A percentile compares a stretch with the other conserved stretches of the same genome.
Evolutionary conservation across 768 basidiomycete genomes (phyloP).

Genomic region (Amanita pseudoporphyria): DNA sequence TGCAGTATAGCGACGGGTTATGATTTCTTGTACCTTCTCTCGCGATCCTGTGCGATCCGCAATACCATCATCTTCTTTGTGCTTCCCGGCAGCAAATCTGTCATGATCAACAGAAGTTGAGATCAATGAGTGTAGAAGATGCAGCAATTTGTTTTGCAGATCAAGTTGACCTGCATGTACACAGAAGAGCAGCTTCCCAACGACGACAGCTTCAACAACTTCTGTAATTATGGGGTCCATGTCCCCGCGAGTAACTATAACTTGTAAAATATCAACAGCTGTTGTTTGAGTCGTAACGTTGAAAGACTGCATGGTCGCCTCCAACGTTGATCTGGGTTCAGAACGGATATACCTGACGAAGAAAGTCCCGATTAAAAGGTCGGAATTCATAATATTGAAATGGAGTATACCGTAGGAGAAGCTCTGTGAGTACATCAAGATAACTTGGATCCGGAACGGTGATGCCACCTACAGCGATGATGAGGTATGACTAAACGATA

Average conservation of each 20-base stretch:
- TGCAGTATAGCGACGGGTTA: slow-evolving; percentile 32
- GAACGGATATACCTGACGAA: slow-evolving; percentile 60
- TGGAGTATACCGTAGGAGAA: slow-evolving; percentile 53
- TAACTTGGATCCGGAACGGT: slow-evolving; percentile 53
- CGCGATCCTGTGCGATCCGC: slow-evolving; percentile 24
- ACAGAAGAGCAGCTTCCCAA: slow-evolving; percentile 66
- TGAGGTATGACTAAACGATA: slow-evolving; percentile 6
- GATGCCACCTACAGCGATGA: slow-evolving; percentile 22
- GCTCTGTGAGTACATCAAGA: slow-evolving; percentile 64
- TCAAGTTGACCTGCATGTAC: slow-evolving; percentile 66
- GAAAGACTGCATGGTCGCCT: slow-evolving; percentile 43
- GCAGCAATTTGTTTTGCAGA: slow-evolving; percentile 88
- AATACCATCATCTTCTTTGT: slow-evolving; percentile 21
- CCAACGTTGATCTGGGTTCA: slow-evolving; percentile 48
- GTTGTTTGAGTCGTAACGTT: slow-evolving; percentile 65
- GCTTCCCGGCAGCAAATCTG: slow-evolving; percentile 14
- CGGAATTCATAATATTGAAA: slow-evolving; percentile 10
- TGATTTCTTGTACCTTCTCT: slow-evolving; percentile 22
- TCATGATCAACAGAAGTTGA: slow-evolving; percentile 26
- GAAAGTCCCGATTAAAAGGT: neutral
- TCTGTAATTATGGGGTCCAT: slow-evolving; percentile 50
- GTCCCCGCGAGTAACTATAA: slow-evolving; percentile 75
- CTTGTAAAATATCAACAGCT: slow-evolving; percentile 74
- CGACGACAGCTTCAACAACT: slow-evolving; percentile 57
- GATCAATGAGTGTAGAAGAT: slow-evolving; percentile 78